These are phyloP conservation scores for Trichosphaerium sp. DNA, from an alignment of 78 protist genomes.

Conservation along the genomic window DNA sequence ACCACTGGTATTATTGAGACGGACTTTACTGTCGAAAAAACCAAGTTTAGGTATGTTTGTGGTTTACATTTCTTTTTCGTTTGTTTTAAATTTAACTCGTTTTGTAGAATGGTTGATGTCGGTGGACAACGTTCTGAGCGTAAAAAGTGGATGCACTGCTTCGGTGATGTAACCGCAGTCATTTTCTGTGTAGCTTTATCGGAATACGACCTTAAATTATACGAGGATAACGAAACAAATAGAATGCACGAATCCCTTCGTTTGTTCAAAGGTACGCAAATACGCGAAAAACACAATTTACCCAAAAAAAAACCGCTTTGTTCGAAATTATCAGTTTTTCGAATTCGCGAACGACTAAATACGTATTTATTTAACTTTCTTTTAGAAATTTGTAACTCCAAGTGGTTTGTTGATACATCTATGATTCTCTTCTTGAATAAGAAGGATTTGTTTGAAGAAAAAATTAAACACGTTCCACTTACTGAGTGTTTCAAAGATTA, in stretches of 20 bases:
- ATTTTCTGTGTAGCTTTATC: constrained; percentile 72
- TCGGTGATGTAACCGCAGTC: constrained; percentile 88
- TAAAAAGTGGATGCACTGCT: constrained; percentile 93
- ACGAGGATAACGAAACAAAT: constrained; percentile 74
- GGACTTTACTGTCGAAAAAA: constrained; percentile 35
- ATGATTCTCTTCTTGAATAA: constrained; percentile 91
- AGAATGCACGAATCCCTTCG: constrained; percentile 83
- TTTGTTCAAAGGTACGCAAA: constrained; percentile 71
- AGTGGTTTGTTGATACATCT: constrained; percentile 78
- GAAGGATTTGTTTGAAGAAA: constrained; percentile 69
- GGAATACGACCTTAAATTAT: constrained; percentile 72
- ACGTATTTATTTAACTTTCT: too few species aligned
- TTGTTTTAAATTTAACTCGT: neutral
- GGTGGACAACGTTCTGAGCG: constrained; percentile 92
- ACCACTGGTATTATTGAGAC: constrained; percentile 88
- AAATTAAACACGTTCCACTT: constrained; percentile 48
- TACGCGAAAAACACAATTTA: too few species aligned
- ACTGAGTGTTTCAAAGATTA: constrained; percentile 66
- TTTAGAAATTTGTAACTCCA: constrained; percentile 77
- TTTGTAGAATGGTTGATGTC: constrained; percentile 76
- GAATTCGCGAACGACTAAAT: too few species aligned
- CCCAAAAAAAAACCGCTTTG: too few species aligned
- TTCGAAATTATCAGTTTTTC: too few species aligned
- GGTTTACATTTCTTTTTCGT: neutral
- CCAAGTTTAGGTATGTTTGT: constrained; percentile 17